Evolutionary conservation across 306 rosid genomes (phyloP), one percentile per base, ranked within the genome.

Genomic region (Castanea crenata): DNA sequence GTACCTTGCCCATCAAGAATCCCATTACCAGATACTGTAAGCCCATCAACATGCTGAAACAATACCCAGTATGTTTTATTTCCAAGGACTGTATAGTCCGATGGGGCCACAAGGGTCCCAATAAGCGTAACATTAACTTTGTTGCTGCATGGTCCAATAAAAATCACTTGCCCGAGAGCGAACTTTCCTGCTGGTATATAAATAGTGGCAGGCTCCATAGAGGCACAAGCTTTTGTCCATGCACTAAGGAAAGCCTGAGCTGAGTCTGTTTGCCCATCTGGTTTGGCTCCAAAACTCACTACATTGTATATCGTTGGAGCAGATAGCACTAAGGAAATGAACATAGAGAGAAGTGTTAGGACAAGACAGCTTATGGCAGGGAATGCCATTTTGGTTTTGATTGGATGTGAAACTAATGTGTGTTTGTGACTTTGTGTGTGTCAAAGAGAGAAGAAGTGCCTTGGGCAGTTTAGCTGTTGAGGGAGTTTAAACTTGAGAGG

Each of bases 1-100:
- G 68, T 67, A 20, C 94, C 93, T 85, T 81, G 85, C 0, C 85
- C 94, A 54, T 89, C 91, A 49, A 87, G 84, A 31, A 63, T 23
- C 5, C 90, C 93, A 0, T 32, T 32, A 32, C 88, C 91, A 14
- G 72, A 65, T 29, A 88, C 25, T 18, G 87, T 74, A 77, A 88
- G 78, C 2, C 90, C 88, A 44, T 84, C 59, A 21, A 88, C 82
- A 13, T 72, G 54, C 7, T 49, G 35, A 54, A 89, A 89, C n/a
- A 61, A 1, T 16, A 87, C 69, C 93, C 89, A 89, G 46, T 73
- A 62, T n/a, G 6, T 81, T 35, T 27, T 23, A 21, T 87, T 75
- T 41, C 89, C 91, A 29, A 83, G 62, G 61, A 77, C 85, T 13
- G 13, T 65, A 76, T 83, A 84, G 41, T 90, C 78, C 0, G 92